Evolutionary conservation across 1,284 basidiomycete species (phyloP).

Genomic region (Macrocystidia cucumis): DNA sequence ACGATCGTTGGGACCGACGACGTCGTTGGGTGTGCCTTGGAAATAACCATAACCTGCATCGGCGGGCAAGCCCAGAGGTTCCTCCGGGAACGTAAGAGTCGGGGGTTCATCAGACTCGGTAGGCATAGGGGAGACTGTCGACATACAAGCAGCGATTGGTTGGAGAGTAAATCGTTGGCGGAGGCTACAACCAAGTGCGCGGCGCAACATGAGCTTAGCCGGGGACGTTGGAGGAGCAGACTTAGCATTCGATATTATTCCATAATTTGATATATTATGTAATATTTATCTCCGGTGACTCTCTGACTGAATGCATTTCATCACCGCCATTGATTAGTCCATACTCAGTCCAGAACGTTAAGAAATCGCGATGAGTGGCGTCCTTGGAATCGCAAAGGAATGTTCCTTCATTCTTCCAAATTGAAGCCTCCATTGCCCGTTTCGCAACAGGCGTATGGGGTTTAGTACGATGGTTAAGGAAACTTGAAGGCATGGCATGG

Average conservation of each 20-base stretch:
- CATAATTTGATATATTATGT: background rate
- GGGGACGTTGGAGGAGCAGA: background rate
- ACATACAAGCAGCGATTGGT: background rate
- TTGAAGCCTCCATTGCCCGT: no score
- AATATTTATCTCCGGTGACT: background rate
- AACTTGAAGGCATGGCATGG: no score
- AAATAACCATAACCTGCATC: slow-evolving; percentile 15
- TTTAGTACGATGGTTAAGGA: no score
- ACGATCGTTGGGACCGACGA: slow-evolving; percentile 13
- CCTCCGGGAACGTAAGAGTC: slow-evolving; percentile 3
- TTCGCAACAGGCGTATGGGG: no score
- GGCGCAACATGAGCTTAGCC: background rate
- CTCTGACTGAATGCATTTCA: no score
- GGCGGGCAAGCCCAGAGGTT: slow-evolving; percentile 16
- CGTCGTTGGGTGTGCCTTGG: slow-evolving; percentile 12
- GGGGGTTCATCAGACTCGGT: background rate
- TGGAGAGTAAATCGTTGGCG: no score
- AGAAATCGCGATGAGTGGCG: no score
- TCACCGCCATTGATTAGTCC: no score
- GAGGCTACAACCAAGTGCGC: no score
- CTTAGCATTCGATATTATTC: background rate
- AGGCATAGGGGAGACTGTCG: background rate
- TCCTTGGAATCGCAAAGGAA: no score
- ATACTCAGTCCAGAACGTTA: no score
- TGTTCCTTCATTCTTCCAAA: no score